Conservation (phyloP, 2,329 filamentous ascomycete species). For the Pseudocercospora pini-densiflorae region DNA sequence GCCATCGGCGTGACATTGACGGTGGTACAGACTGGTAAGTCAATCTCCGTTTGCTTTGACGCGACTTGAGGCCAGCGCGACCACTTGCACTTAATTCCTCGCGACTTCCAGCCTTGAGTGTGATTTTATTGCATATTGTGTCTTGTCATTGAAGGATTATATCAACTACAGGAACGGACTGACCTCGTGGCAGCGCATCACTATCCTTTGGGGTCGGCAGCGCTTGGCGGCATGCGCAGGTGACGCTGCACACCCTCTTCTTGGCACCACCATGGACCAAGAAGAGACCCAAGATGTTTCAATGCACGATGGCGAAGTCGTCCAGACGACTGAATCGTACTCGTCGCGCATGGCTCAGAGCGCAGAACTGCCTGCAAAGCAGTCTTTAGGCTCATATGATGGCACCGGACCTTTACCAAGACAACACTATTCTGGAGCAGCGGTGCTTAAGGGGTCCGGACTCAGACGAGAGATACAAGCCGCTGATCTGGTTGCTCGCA, state of each 20-base stretch:
- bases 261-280: constrained; percentile 18
- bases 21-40: neutral
- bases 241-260: neutral
- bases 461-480: constrained; percentile 9
- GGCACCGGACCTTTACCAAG: constrained; percentile 11
- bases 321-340: constrained; percentile 23
- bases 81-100: neutral
- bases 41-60: neutral
- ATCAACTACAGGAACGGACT: neutral
- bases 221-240: constrained; percentile 4
- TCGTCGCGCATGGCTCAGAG: constrained; percentile 21
- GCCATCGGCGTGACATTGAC: neutral
- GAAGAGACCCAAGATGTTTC: constrained; percentile 28
- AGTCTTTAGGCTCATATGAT: constrained; percentile 15
- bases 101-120: neutral
- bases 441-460: constrained; percentile 32
- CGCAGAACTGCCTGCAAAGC: constrained; percentile 12
- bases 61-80: neutral
- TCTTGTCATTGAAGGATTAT: neutral
- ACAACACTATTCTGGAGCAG: constrained; percentile 16
- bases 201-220: neutral
- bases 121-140: neutral
- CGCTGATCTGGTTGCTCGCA: constrained; percentile 28
- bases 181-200: neutral
- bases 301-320: constrained; percentile 35